Base-by-base conservation (phyloP, 2,329 filamentous ascomycete species). In the Whalleya microplaca region DNA sequence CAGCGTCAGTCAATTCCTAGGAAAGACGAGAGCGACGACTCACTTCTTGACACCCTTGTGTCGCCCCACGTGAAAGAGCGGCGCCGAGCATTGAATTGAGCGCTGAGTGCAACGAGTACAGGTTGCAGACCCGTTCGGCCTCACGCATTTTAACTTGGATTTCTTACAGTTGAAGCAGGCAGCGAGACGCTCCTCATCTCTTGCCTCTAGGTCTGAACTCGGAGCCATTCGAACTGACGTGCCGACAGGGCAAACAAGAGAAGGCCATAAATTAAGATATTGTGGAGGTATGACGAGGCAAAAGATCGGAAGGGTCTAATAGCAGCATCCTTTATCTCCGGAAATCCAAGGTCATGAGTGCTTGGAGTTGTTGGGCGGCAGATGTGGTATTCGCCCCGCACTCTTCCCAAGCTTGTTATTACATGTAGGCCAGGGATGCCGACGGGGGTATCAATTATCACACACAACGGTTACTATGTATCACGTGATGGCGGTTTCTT, bases 11-110 rank as follows among this genome's bases (percentile, higher is more conserved):
- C 7, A 9, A 68, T n/a, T 27, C 40, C 18, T 20, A 18, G 12
- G 14, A 21, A 53, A 16, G 10, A 42, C n/a, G 21, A 12, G 14
- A 14, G 32, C 23, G 23, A 44, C 21, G 41, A 64, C 78, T 73
- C 73, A 88, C 88, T 91, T 91, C 71, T 91, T 91, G 58, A 91
- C 88, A 20, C 88, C 89, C 68, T 91, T 91, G 67, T 90, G 87
- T 48, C 89, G 79, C 7, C 88, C 88, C 3, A 90, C 82, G 59
- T 90, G 87, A 67, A 90, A 90, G n/a, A 83, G 83, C n/a, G 82
- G 88, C 2, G 89, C 84, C 5, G 89, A 76, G 69, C 88, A 91
- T 56, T 90, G 84, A 14, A 72, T 68, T 8, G 64, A 63, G 51
- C 70, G 68, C 56, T 70, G 67, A 3, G 61, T 65, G 54, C 70